phyloP scores from a whole-genome alignment of 805 yeast genomes.

The Saccharomycopsis babjevae region DNA sequence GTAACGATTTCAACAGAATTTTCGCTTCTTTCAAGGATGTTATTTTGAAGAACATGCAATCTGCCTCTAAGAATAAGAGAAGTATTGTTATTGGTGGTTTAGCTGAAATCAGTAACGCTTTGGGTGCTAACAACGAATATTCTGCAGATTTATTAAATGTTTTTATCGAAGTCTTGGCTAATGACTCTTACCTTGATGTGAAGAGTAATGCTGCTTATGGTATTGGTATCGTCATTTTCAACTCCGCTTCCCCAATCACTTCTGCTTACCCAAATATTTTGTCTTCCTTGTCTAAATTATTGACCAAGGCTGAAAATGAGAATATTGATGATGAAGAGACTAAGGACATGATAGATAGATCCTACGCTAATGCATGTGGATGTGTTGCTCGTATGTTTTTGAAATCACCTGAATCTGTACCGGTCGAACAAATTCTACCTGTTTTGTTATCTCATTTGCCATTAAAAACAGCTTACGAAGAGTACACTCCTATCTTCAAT shows the following conservation, averaged over 20 bases:
- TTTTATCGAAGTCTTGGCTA: conserved; percentile 57
- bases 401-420: conserved; percentile 61
- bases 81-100: conserved; percentile 78
- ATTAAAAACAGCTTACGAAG: conserved; percentile 79
- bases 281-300: conserved; percentile 54
- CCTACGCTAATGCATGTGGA: conserved; percentile 91
- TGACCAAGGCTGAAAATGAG: conserved; percentile 59
- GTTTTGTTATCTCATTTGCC: conserved; percentile 72
- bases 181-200: conserved; percentile 75
- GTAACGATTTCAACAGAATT: conserved; percentile 63
- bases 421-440: conserved; percentile 68
- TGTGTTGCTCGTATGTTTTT: conserved; percentile 90
- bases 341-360: conserved; percentile 68
- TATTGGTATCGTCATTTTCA: conserved; percentile 60
- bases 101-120: conserved; percentile 77
- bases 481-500: conserved; percentile 82
- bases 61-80: conserved; percentile 64
- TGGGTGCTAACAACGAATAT: conserved; percentile 57
- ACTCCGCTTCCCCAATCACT: conserved; percentile 44
- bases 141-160: conserved; percentile 60
- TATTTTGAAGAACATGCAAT: conserved; percentile 44
- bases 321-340: conserved; percentile 66
- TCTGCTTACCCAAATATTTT: conserved; percentile 60
- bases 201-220: conserved; percentile 96
- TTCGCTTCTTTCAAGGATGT: conserved; percentile 63